A percentile compares a stretch with the other conserved stretches of the same genome.
Conservation (phyloP, 495 filamentous ascomycete species). For the Parathielavia hyrcaniae region DNA sequence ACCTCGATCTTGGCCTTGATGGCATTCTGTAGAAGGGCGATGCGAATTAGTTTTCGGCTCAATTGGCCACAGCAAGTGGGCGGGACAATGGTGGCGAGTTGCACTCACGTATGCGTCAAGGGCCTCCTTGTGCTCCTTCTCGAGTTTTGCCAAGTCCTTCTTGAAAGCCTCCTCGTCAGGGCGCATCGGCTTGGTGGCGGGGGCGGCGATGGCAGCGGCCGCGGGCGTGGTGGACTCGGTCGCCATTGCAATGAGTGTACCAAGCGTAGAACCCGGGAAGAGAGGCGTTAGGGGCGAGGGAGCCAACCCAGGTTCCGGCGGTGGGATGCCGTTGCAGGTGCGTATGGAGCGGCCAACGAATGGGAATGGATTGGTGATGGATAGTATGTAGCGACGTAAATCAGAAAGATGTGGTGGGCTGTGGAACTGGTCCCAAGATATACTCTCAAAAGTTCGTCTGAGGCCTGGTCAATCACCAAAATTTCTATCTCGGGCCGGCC, state of each 20-base stretch:
- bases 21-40: constrained; percentile 53
- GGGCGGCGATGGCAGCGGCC: constrained; percentile 44
- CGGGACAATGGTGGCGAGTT: neutral
- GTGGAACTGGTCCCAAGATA: neutral
- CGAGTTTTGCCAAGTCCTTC: constrained; percentile 62
- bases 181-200: constrained; percentile 56
- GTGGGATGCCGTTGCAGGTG: no score
- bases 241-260: constrained; percentile 30
- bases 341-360: no score
- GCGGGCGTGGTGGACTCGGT: constrained; percentile 38
- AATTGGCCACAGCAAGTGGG: neutral
- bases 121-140: constrained; percentile 72
- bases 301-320: no score
- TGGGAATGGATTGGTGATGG: neutral
- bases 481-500: neutral
- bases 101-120: constrained; percentile 71
- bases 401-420: no score
- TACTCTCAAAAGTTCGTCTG: neutral
- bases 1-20: constrained; percentile 78
- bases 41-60: constrained; percentile 4
- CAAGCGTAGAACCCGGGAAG: neutral
- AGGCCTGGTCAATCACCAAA: neutral
- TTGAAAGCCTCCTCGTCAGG: constrained; percentile 68
- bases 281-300: neutral
- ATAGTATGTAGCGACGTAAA: no score